A percentile compares a stretch with the other conserved stretches of the same genome.
Conservation (phyloP, 1,139 yeast species). For the Blastobotrys petasosporus region DNA sequence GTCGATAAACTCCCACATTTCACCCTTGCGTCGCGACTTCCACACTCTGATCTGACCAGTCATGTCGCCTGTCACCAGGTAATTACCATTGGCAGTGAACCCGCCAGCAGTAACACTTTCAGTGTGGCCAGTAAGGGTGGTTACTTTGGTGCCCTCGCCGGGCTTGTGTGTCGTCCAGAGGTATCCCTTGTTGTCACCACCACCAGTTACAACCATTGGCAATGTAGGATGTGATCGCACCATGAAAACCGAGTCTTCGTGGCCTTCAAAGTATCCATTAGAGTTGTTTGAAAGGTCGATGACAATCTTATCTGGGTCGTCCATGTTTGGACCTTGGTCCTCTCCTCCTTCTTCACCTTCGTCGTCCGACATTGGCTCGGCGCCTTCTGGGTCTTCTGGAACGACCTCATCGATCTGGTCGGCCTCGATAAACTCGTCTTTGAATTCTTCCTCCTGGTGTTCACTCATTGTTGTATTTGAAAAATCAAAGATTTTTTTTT, state of each 20-base stretch:
- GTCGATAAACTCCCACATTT: conserved; percentile 68
- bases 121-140: conserved; percentile 68
- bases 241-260: conserved; percentile 77
- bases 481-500: no score
- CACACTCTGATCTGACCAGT: conserved; percentile 76
- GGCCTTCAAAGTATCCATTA: conserved; percentile 80
- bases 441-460: neutral
- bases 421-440: conserved; percentile 22
- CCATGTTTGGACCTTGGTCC: conserved; percentile 32
- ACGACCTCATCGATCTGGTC: conserved; percentile 28
- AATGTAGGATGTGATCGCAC: conserved; percentile 73
- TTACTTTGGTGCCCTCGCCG: conserved; percentile 72
- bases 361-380: conserved; percentile 18
- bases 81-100: conserved; percentile 77
- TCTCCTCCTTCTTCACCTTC: conserved; percentile 20
- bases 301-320: conserved; percentile 56
- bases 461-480: neutral
- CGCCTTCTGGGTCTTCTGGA: conserved; percentile 20
- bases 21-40: conserved; percentile 66
- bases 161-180: conserved; percentile 84
- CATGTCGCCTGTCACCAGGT: conserved; percentile 88
- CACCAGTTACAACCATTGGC: conserved; percentile 83
- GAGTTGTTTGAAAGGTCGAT: conserved; percentile 85
- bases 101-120: conserved; percentile 85
- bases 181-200: conserved; percentile 83